Percentiles rank a stretch among this genome's conserved stretches.
Evolutionary conservation across 768 basidiomycete genomes (phyloP).

Genomic region (Calocera viscosa): DNA sequence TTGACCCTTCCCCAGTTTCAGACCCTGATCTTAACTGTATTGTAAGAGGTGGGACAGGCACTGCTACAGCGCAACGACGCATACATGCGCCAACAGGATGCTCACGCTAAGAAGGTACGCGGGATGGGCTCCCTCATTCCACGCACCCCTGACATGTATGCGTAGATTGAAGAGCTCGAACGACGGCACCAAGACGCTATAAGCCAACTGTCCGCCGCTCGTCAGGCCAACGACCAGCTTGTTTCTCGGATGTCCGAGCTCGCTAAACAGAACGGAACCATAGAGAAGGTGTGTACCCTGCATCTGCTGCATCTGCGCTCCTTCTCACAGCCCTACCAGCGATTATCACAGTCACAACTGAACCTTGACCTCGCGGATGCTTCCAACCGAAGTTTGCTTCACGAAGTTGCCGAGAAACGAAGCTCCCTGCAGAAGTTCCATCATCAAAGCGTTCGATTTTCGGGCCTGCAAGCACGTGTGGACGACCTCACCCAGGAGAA

Average conservation of each 20-base stretch:
- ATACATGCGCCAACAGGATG: slow-evolving; percentile 57
- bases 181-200: slow-evolving; percentile 19
- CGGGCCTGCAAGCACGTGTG: slow-evolving; percentile 58
- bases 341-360: slow-evolving; percentile 62
- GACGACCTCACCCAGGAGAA: slow-evolving; percentile 55
- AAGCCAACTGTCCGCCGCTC: slow-evolving; percentile 19
- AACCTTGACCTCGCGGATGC: slow-evolving; percentile 73
- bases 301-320: background rate
- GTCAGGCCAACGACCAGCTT: slow-evolving; percentile 23
- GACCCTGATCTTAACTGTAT: background rate
- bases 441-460: slow-evolving; percentile 49
- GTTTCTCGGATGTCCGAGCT: slow-evolving; percentile 29
- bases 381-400: slow-evolving; percentile 58
- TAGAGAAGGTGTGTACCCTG: slow-evolving; percentile 42
- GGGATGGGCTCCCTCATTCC: background rate
- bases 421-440: slow-evolving; percentile 32
- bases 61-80: slow-evolving; percentile 75
- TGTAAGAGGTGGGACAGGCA: slow-evolving; percentile 9
- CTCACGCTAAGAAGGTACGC: background rate
- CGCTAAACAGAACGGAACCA: slow-evolving; percentile 44
- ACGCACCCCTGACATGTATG: slow-evolving; percentile 22
- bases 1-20: slow-evolving; percentile 4
- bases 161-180: slow-evolving; percentile 14
- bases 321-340: slow-evolving; percentile 31
- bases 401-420: slow-evolving; percentile 64